Evolutionary conservation across 78 protist species (phyloP).

Genomic region (Chrysochromulina parva): DNA sequence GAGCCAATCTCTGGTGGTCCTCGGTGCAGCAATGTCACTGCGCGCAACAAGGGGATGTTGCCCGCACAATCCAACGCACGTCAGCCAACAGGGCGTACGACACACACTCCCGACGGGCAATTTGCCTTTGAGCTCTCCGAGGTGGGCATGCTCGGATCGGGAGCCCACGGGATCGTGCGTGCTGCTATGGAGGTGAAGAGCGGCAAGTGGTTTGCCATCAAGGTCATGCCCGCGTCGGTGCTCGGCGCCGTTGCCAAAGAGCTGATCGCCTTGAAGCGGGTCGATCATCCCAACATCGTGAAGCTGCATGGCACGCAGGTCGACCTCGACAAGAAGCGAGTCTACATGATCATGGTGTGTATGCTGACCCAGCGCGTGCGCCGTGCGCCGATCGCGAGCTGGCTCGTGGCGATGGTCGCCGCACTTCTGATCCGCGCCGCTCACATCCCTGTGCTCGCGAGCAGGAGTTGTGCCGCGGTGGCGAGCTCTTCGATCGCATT

Average conservation of each 20-base stretch:
- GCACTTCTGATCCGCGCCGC: too few relatives aligned
- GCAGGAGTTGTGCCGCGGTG: not conserved
- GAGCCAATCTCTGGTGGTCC: too few relatives aligned
- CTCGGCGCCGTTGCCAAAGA: not conserved
- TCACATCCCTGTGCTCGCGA: too few relatives aligned
- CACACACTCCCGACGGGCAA: not conserved
- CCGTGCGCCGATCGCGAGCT: too few relatives aligned
- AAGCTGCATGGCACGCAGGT: not conserved
- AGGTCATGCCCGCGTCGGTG: not conserved
- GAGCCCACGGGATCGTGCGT: constrained; percentile 16
- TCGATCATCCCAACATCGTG: not conserved
- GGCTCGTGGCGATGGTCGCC: too few relatives aligned
- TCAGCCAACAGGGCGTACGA: too few relatives aligned
- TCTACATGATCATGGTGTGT: constrained; percentile 11
- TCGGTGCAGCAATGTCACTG: too few relatives aligned
- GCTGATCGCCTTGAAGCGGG: not conserved
- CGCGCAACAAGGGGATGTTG: too few relatives aligned
- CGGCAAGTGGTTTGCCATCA: not conserved
- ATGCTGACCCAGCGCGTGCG: too few relatives aligned
- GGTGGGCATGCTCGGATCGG: not conserved
- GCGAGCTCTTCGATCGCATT: constrained; percentile 4
- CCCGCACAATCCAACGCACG: too few relatives aligned
- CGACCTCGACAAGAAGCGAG: not conserved
- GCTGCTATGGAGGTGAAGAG: not conserved
- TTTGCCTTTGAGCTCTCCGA: not conserved